Conservation (phyloP, 805 yeast genomes). For the Yarrowia porcina region DNA sequence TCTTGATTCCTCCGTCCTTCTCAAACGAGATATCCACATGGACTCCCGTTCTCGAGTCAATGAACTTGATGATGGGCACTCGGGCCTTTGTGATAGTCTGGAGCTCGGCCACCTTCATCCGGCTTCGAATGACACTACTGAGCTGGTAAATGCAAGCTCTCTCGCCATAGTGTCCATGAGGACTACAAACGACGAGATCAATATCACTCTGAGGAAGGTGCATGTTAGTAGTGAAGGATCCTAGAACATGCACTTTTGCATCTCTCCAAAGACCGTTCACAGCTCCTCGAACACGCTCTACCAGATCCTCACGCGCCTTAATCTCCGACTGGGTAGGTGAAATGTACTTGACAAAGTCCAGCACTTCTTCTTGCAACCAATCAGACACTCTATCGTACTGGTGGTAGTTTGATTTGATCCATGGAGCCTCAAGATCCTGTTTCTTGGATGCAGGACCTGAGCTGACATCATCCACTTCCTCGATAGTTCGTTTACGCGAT, state of each 20-base stretch:
- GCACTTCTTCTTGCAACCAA: slow-evolving; percentile 83
- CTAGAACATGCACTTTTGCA: slow-evolving; percentile 80
- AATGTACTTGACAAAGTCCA: slow-evolving; percentile 77
- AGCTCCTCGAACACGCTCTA: slow-evolving; percentile 54
- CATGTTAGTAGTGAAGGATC: slow-evolving; percentile 89
- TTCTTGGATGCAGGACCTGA: neutral
- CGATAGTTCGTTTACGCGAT: slow-evolving; percentile 7
- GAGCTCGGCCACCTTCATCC: slow-evolving; percentile 62
- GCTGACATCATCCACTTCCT: slow-evolving; percentile 6
- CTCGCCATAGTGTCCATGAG: slow-evolving; percentile 53
- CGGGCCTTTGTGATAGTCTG: slow-evolving; percentile 87
- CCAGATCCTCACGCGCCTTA: slow-evolving; percentile 59
- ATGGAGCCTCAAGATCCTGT: slow-evolving; percentile 50
- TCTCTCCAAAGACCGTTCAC: slow-evolving; percentile 66
- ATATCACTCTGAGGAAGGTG: slow-evolving; percentile 94
- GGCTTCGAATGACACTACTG: slow-evolving; percentile 62
- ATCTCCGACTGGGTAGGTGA: slow-evolving; percentile 81
- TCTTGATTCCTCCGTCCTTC: slow-evolving; percentile 73
- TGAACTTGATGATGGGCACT: slow-evolving; percentile 91
- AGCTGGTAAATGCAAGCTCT: slow-evolving; percentile 65
- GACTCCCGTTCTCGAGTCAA: slow-evolving; percentile 65
- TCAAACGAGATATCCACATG: slow-evolving; percentile 91
- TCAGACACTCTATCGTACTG: slow-evolving; percentile 73
- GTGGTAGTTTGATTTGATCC: slow-evolving; percentile 77
- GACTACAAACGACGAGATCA: slow-evolving; percentile 81